These are phyloP conservation scores for Aspergillus hiratsukae DNA, from an alignment of 2,329 filamentous ascomycete species.

Conservation along the genomic window DNA sequence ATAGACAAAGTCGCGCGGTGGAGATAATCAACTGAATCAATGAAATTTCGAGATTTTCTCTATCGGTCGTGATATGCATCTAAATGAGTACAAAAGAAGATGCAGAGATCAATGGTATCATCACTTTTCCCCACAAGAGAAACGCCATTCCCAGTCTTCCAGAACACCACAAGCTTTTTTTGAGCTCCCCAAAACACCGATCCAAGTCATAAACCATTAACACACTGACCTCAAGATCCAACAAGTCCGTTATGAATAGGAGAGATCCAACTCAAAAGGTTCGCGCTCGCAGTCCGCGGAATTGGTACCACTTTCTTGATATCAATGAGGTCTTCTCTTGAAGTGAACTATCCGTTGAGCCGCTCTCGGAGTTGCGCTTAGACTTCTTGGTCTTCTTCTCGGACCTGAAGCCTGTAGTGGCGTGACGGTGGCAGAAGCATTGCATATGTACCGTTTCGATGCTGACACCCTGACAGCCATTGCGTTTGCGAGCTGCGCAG, in stretches of 20 bases:
- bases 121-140: background rate
- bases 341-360: conserved; percentile 8
- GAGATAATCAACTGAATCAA: background rate
- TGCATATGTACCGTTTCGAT: conserved; percentile 37
- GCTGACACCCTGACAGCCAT: conserved; percentile 27
- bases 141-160: background rate
- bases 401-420: conserved; percentile 27
- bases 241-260: background rate
- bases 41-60: background rate
- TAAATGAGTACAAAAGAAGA: background rate
- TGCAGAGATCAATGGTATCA: background rate
- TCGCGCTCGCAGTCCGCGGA: conserved; percentile 22
- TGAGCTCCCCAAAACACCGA: background rate
- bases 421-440: conserved; percentile 36
- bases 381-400: conserved; percentile 28
- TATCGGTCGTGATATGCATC: background rate
- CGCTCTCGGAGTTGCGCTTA: background rate
- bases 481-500: conserved; percentile 24
- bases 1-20: background rate
- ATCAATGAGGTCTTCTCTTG: conserved; percentile 22
- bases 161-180: background rate
- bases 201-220: background rate
- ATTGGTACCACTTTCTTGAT: conserved; percentile 29
- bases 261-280: conserved; percentile 6
- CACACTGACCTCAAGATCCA: background rate